A percentile compares a stretch with the other conserved stretches of the same genome.
Evolutionary conservation across 176 grass and related monocot species (phyloP).

Genomic region (Zoysia pacifica): DNA sequence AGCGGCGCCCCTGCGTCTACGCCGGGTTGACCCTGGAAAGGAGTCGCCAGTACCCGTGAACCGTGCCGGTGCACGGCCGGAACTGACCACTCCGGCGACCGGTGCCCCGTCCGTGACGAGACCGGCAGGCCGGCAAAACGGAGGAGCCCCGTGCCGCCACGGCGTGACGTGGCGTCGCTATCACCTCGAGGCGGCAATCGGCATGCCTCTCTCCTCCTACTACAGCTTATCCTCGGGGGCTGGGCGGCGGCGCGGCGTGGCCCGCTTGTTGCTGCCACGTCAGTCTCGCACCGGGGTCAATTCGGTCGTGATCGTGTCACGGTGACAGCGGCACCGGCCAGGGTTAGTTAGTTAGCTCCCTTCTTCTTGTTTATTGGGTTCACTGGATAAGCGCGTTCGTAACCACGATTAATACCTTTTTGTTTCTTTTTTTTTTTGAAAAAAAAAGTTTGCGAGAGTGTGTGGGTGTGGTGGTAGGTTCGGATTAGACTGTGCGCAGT

Average conservation of each 20-base stretch:
- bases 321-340: not conserved
- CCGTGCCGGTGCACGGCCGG: not conserved
- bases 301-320: not conserved
- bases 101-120: not conserved
- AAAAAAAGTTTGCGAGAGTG: not conserved
- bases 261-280: constrained; percentile 27
- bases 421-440: not conserved
- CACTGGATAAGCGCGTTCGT: not conserved
- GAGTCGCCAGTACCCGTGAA: too few species aligned
- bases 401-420: constrained; percentile 1
- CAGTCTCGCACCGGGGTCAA: constrained; percentile 10
- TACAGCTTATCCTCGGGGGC: not conserved
- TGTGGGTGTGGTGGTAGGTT: not conserved
- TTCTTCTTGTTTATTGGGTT: not conserved
- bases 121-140: not conserved
- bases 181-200: not conserved
- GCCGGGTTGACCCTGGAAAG: too few species aligned
- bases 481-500: not conserved
- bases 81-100: not conserved
- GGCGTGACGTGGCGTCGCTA: constrained; percentile 15
- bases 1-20: too few species aligned
- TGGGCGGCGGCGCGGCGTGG: not conserved
- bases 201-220: too few species aligned
- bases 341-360: not conserved
- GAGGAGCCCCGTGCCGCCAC: not conserved